Percentiles rank a stretch among this genome's conserved stretches.
These are phyloP conservation scores for Hemileccinum impolitum DNA, from an alignment of 768 basidiomycete species.

Conservation along the genomic window DNA sequence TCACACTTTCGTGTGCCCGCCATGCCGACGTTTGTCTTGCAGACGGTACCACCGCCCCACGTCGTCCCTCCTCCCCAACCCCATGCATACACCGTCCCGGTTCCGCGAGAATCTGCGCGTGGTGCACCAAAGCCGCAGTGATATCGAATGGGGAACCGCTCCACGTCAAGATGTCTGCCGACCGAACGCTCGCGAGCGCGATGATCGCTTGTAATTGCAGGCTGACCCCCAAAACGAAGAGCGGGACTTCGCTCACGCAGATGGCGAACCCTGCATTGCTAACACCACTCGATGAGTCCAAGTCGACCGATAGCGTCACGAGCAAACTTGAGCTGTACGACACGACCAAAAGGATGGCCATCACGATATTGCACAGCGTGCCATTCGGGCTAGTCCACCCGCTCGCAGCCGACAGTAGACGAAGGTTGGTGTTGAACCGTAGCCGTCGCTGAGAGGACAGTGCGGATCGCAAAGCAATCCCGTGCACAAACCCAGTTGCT, in stretches of 20 bases:
- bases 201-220: conserved; percentile 24
- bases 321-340: conserved; percentile 30
- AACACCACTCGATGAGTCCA: conserved; percentile 14
- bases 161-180: conserved; percentile 29
- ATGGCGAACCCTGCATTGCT: neutral
- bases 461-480: conserved; percentile 26
- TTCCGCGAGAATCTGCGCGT: conserved; percentile 19
- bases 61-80: conserved; percentile 6
- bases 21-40: conserved; percentile 27
- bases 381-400: conserved; percentile 24
- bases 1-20: conserved; percentile 23
- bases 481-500: conserved; percentile 28
- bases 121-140: conserved; percentile 29
- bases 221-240: conserved; percentile 25
- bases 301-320: conserved; percentile 15
- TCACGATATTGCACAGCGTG: conserved; percentile 16
- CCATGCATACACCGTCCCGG: conserved; percentile 27
- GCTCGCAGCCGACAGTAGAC: conserved; percentile 22
- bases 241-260: conserved; percentile 24
- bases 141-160: conserved; percentile 31
- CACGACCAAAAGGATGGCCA: conserved; percentile 28
- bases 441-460: conserved; percentile 24
- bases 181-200: conserved; percentile 19
- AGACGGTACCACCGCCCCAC: conserved; percentile 14
- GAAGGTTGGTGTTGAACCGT: conserved; percentile 29